Evolutionary conservation across 495 filamentous ascomycete species (phyloP).

Genomic region (Endocarpon pusillum): DNA sequence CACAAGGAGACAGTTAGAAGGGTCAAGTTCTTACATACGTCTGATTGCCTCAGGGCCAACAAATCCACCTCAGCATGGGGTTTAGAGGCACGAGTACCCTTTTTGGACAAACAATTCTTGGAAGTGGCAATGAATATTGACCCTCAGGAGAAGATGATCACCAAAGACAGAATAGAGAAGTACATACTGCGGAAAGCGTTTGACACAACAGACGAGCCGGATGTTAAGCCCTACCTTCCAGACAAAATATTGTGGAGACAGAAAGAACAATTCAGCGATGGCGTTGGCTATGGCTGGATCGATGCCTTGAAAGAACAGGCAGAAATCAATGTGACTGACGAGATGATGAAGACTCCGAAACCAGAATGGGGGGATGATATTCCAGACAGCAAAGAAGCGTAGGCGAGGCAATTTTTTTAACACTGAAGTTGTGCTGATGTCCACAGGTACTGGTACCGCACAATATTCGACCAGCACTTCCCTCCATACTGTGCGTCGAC

Average conservation of each 20-base stretch:
- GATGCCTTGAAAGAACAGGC: conserved; percentile 90
- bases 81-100: conserved; percentile 92
- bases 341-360: conserved; percentile 95
- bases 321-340: conserved; percentile 73
- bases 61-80: conserved; percentile 99
- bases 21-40: conserved; percentile 87
- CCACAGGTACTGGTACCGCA: conserved; percentile 78
- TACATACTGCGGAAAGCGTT: conserved; percentile 95
- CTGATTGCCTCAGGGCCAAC: conserved; percentile 93
- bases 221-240: conserved; percentile 65
- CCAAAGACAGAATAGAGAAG: conserved; percentile 80
- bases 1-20: conserved; percentile 83
- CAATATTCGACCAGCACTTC: conserved; percentile 98
- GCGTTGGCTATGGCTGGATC: conserved; percentile 98
- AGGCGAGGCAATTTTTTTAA: conserved; percentile 18
- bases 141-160: conserved; percentile 89
- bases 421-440: conserved; percentile 3
- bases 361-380: conserved; percentile 83
- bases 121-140: conserved; percentile 84
- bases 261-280: conserved; percentile 98
- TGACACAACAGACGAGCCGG: conserved; percentile 75
- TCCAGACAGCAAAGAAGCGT: conserved; percentile 93
- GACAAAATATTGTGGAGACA: conserved; percentile 93
- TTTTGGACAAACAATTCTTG: conserved; percentile 93
- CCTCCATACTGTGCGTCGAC: conserved; percentile 78